Evolutionary conservation across 805 yeast genomes (phyloP).

Genomic region (Sugiyamaella floridensis): DNA sequence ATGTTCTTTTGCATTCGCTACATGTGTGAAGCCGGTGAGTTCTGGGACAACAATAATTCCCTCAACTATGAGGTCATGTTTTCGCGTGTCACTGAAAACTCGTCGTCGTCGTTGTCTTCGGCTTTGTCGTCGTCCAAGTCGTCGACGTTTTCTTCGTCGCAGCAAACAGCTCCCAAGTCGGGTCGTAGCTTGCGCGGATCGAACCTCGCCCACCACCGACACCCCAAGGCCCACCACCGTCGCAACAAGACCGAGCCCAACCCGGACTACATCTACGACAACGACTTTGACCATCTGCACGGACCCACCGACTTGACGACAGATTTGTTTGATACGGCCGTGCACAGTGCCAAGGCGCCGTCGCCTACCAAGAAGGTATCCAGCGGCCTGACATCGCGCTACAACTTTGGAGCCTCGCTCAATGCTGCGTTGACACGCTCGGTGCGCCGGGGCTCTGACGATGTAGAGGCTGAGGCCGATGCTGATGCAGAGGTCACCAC

Average conservation of each 20-base stretch:
- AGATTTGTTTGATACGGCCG: conserved; percentile 4
- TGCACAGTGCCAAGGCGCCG: neutral
- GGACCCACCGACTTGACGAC: neutral
- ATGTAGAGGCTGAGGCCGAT: conserved; percentile 5
- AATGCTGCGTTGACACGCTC: conserved; percentile 11
- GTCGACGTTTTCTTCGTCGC: neutral
- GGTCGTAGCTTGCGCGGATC: neutral
- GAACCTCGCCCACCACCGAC: neutral
- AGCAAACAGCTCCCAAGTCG: neutral
- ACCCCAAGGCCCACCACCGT: conserved; percentile 7
- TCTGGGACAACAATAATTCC: conserved; percentile 70
- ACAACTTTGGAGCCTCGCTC: conserved; percentile 18
- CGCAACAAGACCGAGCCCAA: conserved; percentile 9
- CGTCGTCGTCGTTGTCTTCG: too few species aligned
- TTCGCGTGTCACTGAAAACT: conserved; percentile 19
- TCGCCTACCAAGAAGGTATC: conserved; percentile 13
- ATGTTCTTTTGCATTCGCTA: conserved; percentile 55
- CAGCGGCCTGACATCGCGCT: conserved; percentile 17
- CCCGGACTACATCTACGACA: conserved; percentile 8
- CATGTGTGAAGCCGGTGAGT: conserved; percentile 42
- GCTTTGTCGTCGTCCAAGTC: too few species aligned
- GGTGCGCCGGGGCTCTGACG: conserved; percentile 1
- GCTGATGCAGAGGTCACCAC: conserved; percentile 4
- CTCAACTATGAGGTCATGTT: conserved; percentile 53
- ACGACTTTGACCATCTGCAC: conserved; percentile 10